A percentile compares a stretch with the other conserved stretches of the same genome.
Evolutionary conservation across 768 basidiomycete species (phyloP).

Genomic region (Mycena galericulata): DNA sequence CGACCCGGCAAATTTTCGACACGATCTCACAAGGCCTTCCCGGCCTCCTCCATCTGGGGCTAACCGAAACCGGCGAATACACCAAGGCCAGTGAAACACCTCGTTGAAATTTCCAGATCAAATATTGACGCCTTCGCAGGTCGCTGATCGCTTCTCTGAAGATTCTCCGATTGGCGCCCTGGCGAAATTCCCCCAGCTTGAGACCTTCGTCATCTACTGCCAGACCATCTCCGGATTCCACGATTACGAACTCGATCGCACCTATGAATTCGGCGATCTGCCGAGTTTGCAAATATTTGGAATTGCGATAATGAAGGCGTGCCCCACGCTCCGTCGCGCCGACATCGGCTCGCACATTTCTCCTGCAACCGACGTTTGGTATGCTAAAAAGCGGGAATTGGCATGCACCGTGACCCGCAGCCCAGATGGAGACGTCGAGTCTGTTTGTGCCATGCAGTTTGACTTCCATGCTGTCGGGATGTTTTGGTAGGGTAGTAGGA

Average conservation of each 20-base stretch:
- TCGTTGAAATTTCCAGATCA: neutral
- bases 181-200: neutral
- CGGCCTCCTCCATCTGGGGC: slow-evolving; percentile 18
- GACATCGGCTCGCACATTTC: slow-evolving; percentile 5
- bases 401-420: slow-evolving; percentile 14
- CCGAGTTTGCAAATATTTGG: slow-evolving; percentile 1
- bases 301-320: slow-evolving; percentile 2
- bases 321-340: slow-evolving; percentile 13
- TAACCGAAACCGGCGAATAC: slow-evolving; percentile 2
- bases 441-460: neutral
- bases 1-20: neutral
- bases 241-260: neutral
- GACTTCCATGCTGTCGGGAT: slow-evolving; percentile 9
- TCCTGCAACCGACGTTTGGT: neutral
- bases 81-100: neutral
- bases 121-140: neutral
- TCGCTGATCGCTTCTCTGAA: neutral
- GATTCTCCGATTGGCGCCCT: neutral
- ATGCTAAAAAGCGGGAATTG: neutral
- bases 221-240: slow-evolving; percentile 10
- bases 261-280: slow-evolving; percentile 1
- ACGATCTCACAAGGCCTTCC: slow-evolving; percentile 6
- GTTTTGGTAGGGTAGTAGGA: too few relatives aligned
- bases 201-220: slow-evolving; percentile 23
- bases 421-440: neutral